Base-by-base conservation (phyloP, 768 basidiomycete genomes). In the Serpula lacrymans region DNA sequence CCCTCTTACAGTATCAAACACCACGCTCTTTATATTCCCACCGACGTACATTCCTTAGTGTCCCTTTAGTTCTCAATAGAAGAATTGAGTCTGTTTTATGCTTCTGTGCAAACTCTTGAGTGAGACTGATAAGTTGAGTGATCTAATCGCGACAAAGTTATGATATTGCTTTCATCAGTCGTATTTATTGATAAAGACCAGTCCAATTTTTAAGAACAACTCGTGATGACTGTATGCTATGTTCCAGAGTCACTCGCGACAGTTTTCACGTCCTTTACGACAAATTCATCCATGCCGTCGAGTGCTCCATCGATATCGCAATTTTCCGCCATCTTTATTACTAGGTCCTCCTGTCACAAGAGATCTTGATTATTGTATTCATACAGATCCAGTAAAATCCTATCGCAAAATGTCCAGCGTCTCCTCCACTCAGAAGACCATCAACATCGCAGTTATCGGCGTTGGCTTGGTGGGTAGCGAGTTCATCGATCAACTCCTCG, bases 401-500 rank as follows among this genome's bases (percentile, higher is more conserved):
- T 14, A 6, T 14, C 31, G 31, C 14, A n/a, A 14, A 33, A 7
- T 18, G 6, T 14, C 20, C 8, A 33, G n/a, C 31, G n/a, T 33
- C 31, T 33, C 14, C 17, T 32, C 36, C 18, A 51, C 17, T 17
- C 52, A 52, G 51, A 57, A 47, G 57, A 69, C 44, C 60, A 69
- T 65, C 39, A 49, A 61, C 9, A 80, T 97, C 39, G 90, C 90
- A 31, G 74, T 96, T 48, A 73, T 97, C 41, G 96, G 96, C 43
- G 77, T 91, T 23, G 96, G 96, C 3, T 86, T 95, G 38, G 96
- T 99, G 18, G 96, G 96, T 21, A 72, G 78, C 28, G 89, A 91
- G 57, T 78, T 98, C 53, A 72, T 98, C 60, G 63, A 73, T 29
- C 96, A 98, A 63, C 73, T 97, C 17, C 71, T 80, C 34, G 69